Evolutionary conservation across 148 eudicot species (phyloP), one percentile per base, ranked within the genome.

Genomic region (Nepenthes gracilis): DNA sequence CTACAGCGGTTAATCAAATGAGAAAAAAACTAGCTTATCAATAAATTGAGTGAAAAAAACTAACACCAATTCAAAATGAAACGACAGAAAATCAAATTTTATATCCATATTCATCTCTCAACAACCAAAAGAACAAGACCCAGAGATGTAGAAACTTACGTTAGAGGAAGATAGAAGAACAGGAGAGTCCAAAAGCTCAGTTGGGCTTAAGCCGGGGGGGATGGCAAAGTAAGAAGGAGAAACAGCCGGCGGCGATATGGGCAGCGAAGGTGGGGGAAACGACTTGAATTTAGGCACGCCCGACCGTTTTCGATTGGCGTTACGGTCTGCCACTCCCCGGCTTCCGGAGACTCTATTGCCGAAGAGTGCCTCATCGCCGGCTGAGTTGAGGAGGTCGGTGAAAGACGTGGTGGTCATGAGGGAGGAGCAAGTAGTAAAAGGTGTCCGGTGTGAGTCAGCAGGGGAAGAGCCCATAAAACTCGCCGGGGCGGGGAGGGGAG

Each of bases 171-270:
- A 72, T 33, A 83, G 74, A 47, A 89, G 87, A 23, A 85, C 85
- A 48, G 97, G 97, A 8, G 97, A 89, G 67, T 89, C 97, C n/a
- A 89, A 43, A 58, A 89, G 84, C 57, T 81, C 90, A 58, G 85
- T 63, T 0, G 87, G 90, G 64, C 78, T 79, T 1, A 89, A 62
- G 2, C 96, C 96, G 6, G 82, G 83, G 15, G 96, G 93, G 47
- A 85, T 72, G 36, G 85, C 64, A 35, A 89, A 88, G 73, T 77
- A 85, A 1, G 83, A 81, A 0, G 92, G 80, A 11, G 53, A 49
- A n/a, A 49, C 13, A n/a, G 53, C 53, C n/a, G 53, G 53, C 6
- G 53, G 53, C 1, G 89, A 79, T 9, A 82, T 49, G 0, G 93
- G 93, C 0, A 88, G 78, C 0, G 87, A 81, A 10, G 93, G 96